Conservation (phyloP, 2,329 filamentous ascomycete genomes). For the Beauveria brongniartii region DNA sequence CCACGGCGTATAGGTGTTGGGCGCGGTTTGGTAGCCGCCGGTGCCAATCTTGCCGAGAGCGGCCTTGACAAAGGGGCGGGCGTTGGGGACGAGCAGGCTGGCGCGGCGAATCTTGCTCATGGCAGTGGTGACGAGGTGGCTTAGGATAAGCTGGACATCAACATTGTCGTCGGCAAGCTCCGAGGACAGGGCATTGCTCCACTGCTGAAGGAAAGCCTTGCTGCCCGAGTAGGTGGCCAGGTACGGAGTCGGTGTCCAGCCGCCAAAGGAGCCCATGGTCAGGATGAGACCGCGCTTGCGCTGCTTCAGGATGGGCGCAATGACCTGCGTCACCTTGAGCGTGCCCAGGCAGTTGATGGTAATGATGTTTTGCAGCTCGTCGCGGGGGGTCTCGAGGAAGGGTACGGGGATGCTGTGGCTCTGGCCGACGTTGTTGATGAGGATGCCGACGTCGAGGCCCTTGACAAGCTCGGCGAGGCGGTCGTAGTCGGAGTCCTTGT, state of each 20-base stretch:
- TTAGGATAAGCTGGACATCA: conserved; percentile 83
- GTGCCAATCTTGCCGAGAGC: conserved; percentile 74
- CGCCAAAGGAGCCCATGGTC: conserved; percentile 96
- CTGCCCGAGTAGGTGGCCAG: conserved; percentile 94
- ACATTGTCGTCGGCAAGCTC: conserved; percentile 77
- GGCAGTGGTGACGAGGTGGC: conserved; percentile 87
- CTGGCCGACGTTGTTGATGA: conserved; percentile 96
- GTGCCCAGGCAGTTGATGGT: conserved; percentile 93
- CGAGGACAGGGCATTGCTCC: conserved; percentile 77
- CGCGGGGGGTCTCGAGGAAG: conserved; percentile 69
- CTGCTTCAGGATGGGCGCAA: conserved; percentile 76
- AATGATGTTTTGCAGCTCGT: conserved; percentile 84
- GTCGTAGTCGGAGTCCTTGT: conserved; percentile 73
- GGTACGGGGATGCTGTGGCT: conserved; percentile 89
- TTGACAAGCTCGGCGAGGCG: conserved; percentile 59
- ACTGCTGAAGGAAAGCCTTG: conserved; percentile 97
- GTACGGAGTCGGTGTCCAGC: conserved; percentile 82
- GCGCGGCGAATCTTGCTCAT: conserved; percentile 93
- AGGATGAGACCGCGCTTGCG: conserved; percentile 83
- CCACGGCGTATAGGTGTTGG: conserved; percentile 82
- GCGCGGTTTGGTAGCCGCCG: conserved; percentile 69
- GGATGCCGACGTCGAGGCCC: conserved; percentile 71
- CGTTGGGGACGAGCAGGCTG: conserved; percentile 69
- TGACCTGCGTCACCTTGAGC: conserved; percentile 74
- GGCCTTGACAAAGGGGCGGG: conserved; percentile 72